These are phyloP conservation scores for Rutstroemia sp. DNA, from an alignment of 2,329 filamentous ascomycete species.

Conservation along the genomic window DNA sequence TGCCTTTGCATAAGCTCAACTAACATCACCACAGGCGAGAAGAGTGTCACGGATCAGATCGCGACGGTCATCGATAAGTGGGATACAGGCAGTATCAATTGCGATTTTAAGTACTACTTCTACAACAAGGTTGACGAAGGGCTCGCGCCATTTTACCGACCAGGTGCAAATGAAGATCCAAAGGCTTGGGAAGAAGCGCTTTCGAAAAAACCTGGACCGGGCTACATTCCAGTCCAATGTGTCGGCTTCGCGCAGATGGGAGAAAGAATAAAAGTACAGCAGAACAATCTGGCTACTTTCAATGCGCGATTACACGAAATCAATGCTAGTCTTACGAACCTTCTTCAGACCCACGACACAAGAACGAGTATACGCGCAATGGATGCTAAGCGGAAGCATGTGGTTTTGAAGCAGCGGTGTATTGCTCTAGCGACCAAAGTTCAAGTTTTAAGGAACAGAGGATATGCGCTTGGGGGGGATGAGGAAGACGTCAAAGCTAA, in stretches of 20 bases:
- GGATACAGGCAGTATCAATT: constrained; percentile 60
- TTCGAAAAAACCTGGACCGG: constrained; percentile 67
- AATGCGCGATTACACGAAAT: constrained; percentile 71
- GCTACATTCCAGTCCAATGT: constrained; percentile 70
- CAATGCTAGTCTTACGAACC: constrained; percentile 63
- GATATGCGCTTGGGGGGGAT: constrained; percentile 70
- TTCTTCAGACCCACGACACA: constrained; percentile 71
- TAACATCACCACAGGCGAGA: constrained; percentile 46
- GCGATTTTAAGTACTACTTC: constrained; percentile 75
- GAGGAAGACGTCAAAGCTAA: constrained; percentile 74
- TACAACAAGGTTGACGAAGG: constrained; percentile 77
- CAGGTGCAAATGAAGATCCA: constrained; percentile 61
- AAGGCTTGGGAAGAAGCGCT: constrained; percentile 80
- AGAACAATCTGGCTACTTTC: constrained; percentile 59
- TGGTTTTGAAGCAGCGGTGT: constrained; percentile 64
- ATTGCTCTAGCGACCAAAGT: constrained; percentile 70
- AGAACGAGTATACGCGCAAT: constrained; percentile 66
- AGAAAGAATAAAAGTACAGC: constrained; percentile 65
- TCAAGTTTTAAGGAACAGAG: constrained; percentile 72
- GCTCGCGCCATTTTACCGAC: constrained; percentile 69
- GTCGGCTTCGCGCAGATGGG: constrained; percentile 66
- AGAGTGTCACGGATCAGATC: constrained; percentile 69
- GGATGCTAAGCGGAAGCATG: constrained; percentile 65
- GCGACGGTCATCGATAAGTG: constrained; percentile 64
- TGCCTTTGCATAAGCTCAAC: neutral